Evolutionary conservation across 768 basidiomycete genomes (phyloP).

Genomic region (Sporobolomyces pararoseus): DNA sequence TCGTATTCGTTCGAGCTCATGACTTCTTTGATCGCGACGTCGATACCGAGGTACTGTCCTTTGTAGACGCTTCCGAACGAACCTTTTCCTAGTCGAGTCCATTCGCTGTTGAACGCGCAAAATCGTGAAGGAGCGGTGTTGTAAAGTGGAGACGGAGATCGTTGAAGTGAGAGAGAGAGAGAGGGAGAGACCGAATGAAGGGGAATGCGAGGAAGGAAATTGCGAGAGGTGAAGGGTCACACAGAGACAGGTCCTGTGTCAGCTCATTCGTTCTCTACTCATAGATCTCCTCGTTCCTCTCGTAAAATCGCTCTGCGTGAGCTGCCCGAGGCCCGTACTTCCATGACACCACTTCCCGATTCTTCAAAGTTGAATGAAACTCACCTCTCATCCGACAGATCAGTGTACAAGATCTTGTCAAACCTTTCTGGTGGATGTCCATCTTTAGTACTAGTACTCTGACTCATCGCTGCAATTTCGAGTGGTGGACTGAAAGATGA

Average conservation of each 20-base stretch:
- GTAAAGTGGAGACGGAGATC: no score
- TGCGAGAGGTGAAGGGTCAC: no score
- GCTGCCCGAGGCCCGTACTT: no score
- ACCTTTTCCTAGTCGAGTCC: slow-evolving; percentile 65
- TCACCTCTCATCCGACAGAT: slow-evolving; percentile 25
- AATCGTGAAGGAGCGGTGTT: no score
- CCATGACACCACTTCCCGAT: no score
- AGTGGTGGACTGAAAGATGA: background rate
- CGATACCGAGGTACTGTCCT: slow-evolving; percentile 88
- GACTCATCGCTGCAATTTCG: background rate
- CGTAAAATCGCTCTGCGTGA: no score
- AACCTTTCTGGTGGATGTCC: slow-evolving; percentile 22
- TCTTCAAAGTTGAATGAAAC: background rate
- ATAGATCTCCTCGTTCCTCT: no score
- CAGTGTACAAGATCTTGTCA: slow-evolving; percentile 35
- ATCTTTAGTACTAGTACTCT: slow-evolving; percentile 6
- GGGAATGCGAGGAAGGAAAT: no score
- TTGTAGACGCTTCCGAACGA: slow-evolving; percentile 91
- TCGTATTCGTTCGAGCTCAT: slow-evolving; percentile 86
- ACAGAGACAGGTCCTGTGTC: no score
- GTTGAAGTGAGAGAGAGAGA: background rate
- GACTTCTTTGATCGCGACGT: slow-evolving; percentile 64
- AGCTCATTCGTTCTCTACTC: no score
- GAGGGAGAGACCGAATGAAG: no score
- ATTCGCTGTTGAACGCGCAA: no score